Evolutionary conservation across 345 rosid species (phyloP), one percentile per base, ranked within the genome.

Genomic region (Eucalyptus viminalis): DNA sequence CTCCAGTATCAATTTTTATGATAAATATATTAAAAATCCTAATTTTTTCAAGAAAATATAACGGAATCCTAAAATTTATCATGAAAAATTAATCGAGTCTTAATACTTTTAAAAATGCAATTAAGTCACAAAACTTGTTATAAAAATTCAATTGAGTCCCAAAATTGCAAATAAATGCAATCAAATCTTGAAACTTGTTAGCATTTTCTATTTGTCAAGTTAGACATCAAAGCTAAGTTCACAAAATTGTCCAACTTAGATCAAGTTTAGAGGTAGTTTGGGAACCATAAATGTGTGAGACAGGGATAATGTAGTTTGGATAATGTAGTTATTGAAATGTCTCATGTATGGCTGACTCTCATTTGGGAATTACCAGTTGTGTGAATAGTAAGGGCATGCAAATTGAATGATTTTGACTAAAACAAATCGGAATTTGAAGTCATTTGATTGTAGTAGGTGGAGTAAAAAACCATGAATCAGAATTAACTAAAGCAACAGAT

Each of bases 11-110:
- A 29, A 3, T 62, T 62, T 65, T 1, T 11, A 6, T 51, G n/a
- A 25, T 27, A 11, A 27, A 25, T 60, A 11, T 25, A 25, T 29
- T 60, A 3, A 11, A 60, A 60, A 60, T 60, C 14, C 15, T 60
- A 60, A 27, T 1, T 2, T 60, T 58, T 24, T 25, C 29, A 60
- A 60, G 2, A 60, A 25, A 60, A 0, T 25, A 58, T 10, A 58
- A 58, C 1, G 0, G 3, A 58, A 11, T 60, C 7, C 14, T 27
- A 60, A 60, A 1, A 27, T 11, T 60, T 11, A 3, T 60, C 4
- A 60, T 9, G 3, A 25, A 25, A 58, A 5, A 10, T 5, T 2
- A 25, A 58, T 58, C 25, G 3, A 58, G n/a, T 25, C 14, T 2
- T 58, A 58, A 25, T 24, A 11, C 0, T 58, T 58, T 25, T 0